Evolutionary conservation across 768 basidiomycete genomes (phyloP).

Genomic region (Auriscalpium orientale): DNA sequence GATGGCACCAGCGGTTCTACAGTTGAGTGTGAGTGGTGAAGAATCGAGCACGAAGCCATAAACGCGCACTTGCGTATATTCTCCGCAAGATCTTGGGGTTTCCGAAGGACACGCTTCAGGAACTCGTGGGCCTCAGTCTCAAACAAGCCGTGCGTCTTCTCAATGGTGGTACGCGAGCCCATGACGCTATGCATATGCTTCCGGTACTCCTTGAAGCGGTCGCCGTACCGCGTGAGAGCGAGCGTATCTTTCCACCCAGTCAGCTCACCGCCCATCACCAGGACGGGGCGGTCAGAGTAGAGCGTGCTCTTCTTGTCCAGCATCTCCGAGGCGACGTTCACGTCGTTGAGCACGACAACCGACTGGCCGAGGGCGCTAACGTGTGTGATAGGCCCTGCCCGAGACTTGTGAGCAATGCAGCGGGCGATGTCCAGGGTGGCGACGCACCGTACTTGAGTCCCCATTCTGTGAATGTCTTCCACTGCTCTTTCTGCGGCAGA

Average conservation of each 20-base stretch:
- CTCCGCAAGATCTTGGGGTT: conserved; percentile 1
- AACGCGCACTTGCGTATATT: conserved; percentile 4
- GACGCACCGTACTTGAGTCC: conserved; percentile 16
- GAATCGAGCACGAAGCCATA: not conserved
- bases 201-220: conserved; percentile 1
- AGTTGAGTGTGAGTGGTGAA: too few species aligned
- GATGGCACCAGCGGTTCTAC: conserved; percentile 11
- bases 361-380: not conserved
- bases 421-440: too few species aligned
- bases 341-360: not conserved
- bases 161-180: conserved; percentile 1
- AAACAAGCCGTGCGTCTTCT: not conserved
- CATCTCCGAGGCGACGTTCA: conserved; percentile 10
- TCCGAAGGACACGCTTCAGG: conserved; percentile 1
- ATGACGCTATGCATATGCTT: not conserved
- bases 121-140: conserved; percentile 3
- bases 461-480: conserved; percentile 19
- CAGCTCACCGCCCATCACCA: conserved; percentile 1
- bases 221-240: conserved; percentile 3
- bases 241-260: conserved; percentile 2
- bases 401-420: too few species aligned
- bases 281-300: conserved; percentile 11
- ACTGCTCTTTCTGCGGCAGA: conserved; percentile 13
- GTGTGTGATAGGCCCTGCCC: not conserved
- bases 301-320: conserved; percentile 14